Conservation (phyloP, 768 basidiomycete species). For the Suillus ampliporus region DNA sequence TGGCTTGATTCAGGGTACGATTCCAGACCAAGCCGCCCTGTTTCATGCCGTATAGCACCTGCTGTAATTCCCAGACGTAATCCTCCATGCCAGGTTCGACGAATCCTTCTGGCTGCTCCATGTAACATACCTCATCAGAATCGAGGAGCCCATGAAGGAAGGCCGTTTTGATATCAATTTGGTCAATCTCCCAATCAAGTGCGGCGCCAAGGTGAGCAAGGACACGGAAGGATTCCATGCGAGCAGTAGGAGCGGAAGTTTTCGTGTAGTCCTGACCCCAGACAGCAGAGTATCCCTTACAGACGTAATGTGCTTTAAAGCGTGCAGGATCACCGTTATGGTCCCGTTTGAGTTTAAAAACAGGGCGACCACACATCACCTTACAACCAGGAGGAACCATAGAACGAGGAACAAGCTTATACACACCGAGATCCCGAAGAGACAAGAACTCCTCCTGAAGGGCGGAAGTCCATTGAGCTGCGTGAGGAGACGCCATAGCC, state of each 20-base stretch:
- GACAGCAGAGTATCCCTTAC: background rate
- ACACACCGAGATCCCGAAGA: slow-evolving; percentile 4
- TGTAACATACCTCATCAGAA: slow-evolving; percentile 42
- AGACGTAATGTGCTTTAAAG: background rate
- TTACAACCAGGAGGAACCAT: slow-evolving; percentile 24
- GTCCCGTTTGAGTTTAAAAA: slow-evolving; percentile 36
- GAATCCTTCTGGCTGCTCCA: slow-evolving; percentile 43
- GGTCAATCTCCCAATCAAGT: slow-evolving; percentile 42
- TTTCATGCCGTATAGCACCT: slow-evolving; percentile 8
- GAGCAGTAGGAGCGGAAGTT: slow-evolving; percentile 8
- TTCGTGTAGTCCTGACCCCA: background rate
- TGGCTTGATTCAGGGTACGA: background rate
- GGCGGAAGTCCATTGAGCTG: slow-evolving; percentile 28
- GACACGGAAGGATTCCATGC: slow-evolving; percentile 8
- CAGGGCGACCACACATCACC: slow-evolving; percentile 32
- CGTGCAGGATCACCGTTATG: slow-evolving; percentile 17
- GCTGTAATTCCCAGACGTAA: background rate
- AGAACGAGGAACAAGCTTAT: background rate
- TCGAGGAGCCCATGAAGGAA: slow-evolving; percentile 47
- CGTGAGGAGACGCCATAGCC: slow-evolving; percentile 22
- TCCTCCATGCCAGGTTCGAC: background rate
- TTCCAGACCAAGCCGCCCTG: slow-evolving; percentile 6
- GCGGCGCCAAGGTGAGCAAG: background rate
- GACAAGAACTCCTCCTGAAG: slow-evolving; percentile 10
- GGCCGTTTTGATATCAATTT: slow-evolving; percentile 44